phyloP scores from a whole-genome alignment of 176 grass and related monocot species.

The Lolium multiflorum region DNA sequence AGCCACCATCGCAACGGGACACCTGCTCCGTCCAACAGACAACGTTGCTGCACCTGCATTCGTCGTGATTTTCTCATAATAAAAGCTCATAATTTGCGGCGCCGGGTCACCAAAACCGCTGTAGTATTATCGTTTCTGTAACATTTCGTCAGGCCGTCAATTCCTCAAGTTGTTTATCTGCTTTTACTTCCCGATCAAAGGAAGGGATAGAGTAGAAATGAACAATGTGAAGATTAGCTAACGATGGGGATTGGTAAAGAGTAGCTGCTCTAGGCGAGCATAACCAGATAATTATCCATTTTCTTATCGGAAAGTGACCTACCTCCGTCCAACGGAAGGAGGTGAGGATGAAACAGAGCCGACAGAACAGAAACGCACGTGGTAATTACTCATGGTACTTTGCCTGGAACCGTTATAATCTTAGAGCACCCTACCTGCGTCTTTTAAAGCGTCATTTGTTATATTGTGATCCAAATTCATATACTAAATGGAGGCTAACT shows the following conservation, averaged over 20 bases:
- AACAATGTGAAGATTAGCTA: not conserved
- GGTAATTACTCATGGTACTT: not conserved
- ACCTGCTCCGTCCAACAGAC: constrained; percentile 23
- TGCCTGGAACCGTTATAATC: not conserved
- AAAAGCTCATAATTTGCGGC: constrained; percentile 13
- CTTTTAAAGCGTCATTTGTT: too few species aligned
- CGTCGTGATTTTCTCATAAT: not conserved
- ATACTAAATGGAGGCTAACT: too few species aligned
- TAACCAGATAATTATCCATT: not conserved
- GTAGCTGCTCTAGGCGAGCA: not conserved
- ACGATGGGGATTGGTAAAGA: not conserved
- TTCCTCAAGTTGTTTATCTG: not conserved
- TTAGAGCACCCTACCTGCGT: not conserved
- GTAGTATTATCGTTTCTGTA: not conserved
- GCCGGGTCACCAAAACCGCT: not conserved
- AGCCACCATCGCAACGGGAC: not conserved
- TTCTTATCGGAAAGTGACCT: not conserved
- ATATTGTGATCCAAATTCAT: too few species aligned
- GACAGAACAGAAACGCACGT: not conserved
- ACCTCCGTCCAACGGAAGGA: not conserved
- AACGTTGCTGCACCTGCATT: constrained; percentile 2
- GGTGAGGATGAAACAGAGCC: not conserved
- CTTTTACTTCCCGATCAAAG: not conserved
- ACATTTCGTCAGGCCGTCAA: not conserved
- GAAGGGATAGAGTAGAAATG: not conserved